Evolutionary conservation across 768 basidiomycete genomes (phyloP).

Genomic region (Suillus placidus): DNA sequence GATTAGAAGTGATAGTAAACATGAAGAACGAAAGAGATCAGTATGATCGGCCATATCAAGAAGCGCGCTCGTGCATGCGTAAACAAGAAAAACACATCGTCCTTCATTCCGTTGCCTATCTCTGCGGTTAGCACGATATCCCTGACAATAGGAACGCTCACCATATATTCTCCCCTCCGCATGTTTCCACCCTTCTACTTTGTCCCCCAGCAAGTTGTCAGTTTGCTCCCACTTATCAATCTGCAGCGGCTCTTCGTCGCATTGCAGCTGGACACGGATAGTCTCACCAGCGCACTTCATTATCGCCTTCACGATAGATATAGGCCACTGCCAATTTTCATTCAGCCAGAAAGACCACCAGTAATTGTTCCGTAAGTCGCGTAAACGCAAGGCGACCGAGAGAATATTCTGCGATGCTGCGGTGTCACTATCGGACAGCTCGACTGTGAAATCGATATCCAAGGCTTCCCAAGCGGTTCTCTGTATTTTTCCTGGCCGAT

Average conservation of each 20-base stretch:
- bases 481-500: not conserved
- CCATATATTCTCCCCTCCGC: slow-evolving; percentile 2
- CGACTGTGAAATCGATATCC: not conserved
- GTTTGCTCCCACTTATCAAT: not conserved
- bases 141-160: not conserved
- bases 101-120: slow-evolving; percentile 1
- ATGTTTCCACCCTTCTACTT: not conserved
- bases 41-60: not conserved
- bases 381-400: not conserved
- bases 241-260: not conserved
- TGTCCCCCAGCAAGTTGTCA: not conserved
- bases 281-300: not conserved
- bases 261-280: not conserved
- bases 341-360: slow-evolving; percentile 6
- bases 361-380: not conserved
- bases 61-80: not conserved
- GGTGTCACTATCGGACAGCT: not conserved
- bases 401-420: not conserved
- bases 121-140: not conserved
- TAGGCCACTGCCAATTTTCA: slow-evolving; percentile 1
- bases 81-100: not conserved
- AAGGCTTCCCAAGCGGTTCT: not conserved
- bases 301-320: slow-evolving; percentile 1
- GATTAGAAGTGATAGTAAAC: not conserved
- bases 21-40: not conserved